Evolutionary conservation across 139 green algal species (phyloP), one percentile per base, ranked within the genome.

Genomic region (Haematococcus sp.): DNA sequence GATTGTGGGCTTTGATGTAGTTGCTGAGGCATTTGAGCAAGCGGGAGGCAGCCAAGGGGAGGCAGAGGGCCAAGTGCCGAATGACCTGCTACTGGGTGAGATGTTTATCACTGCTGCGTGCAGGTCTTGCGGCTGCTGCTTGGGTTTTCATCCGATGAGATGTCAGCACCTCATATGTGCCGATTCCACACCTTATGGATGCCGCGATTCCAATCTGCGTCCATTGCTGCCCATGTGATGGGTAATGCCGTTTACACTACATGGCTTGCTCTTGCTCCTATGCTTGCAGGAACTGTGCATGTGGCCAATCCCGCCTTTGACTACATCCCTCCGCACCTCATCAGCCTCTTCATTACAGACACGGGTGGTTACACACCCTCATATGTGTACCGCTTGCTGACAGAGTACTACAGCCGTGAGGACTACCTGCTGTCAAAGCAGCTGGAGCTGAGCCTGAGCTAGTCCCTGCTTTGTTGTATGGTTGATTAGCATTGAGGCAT

Each of bases 291-390:
- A 5, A 85, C 81, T 33, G 76, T 97, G 33, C 87, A 96, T 51
- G 88, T 97, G 27, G 78, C 86, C 63, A 98, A 97, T 68, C 95
- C 95, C 0, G 68, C 75, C 5, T 97, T 92, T 69, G 95, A 99
- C 71, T 99, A 98, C 79, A 89, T 99, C 31, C 91, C 96, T 23
- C 94, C 95, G 2, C 83, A 97, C 65, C 83, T 98, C 2, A 91
- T 97, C 82, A 89, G 65, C 65, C 81, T 99, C 25, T 95, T 98
- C 76, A 81, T 98, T 17, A 98, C 93, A 0, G 93, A 97, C 77
- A 95, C 86, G 4, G 91, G 90, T 0, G 87, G 88, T 20, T 86
- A 92, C 81, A 94, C 83, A 30, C 90, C 90, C 0, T 92, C 82
- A 1, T 96, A 95, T 73, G 87, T 95, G 19, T 96, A 95, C 80